Percentiles rank a stretch among this genome's conserved stretches.
phyloP scores from a whole-genome alignment of 257 asterid genomes.

The Ilex asprella region DNA sequence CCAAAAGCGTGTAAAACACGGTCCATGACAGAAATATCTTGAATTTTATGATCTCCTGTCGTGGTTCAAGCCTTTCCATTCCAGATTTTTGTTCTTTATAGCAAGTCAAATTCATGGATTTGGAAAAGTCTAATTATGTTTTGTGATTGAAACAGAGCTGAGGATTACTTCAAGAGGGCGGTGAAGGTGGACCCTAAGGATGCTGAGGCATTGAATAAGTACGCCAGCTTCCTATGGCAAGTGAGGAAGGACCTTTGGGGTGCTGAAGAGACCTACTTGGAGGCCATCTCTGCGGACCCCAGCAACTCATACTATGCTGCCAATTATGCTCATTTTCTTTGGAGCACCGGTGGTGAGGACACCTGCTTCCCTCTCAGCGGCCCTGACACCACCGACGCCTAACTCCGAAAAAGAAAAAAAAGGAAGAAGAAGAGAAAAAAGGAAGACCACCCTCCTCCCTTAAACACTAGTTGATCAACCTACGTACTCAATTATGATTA shows the following conservation, averaged over 20 bases:
- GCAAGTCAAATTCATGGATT: too few relatives aligned
- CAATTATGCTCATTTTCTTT: conserved; percentile 80
- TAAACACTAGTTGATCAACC: too few relatives aligned
- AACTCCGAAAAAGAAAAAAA: neutral
- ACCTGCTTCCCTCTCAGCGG: conserved; percentile 72
- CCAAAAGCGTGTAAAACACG: too few relatives aligned
- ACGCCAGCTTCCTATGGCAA: conserved; percentile 79
- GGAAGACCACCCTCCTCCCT: too few relatives aligned
- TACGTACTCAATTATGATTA: too few relatives aligned
- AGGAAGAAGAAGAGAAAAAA: too few relatives aligned
- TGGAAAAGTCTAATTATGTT: neutral
- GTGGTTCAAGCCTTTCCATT: too few relatives aligned
- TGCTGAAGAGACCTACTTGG: conserved; percentile 76
- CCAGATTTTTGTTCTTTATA: too few relatives aligned
- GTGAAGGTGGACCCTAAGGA: conserved; percentile 73
- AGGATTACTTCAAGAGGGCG: conserved; percentile 85
- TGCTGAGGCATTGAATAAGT: conserved; percentile 80
- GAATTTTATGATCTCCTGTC: too few relatives aligned
- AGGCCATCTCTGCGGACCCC: conserved; percentile 74
- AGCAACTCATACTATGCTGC: conserved; percentile 65
- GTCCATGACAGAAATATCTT: too few relatives aligned
- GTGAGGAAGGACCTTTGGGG: conserved; percentile 74
- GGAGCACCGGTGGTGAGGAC: conserved; percentile 96
- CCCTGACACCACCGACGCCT: conserved; percentile 27
- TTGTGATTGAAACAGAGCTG: conserved; percentile 55